phyloP scores from a whole-genome alignment of 257 asterid species.

The Hygrophila difformis region DNA sequence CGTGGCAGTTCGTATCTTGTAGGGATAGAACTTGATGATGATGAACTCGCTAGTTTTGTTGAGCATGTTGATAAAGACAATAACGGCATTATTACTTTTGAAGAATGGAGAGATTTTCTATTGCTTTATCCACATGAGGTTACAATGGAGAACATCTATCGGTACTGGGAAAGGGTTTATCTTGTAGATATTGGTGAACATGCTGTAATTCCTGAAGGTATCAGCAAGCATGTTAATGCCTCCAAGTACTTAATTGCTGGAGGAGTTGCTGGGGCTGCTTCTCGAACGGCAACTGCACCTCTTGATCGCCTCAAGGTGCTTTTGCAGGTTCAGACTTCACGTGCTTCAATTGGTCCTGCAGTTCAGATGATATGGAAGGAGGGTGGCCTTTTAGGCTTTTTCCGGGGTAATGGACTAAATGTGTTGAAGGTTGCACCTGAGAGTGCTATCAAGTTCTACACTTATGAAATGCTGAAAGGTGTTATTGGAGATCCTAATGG shows the following conservation, averaged over 20 bases:
- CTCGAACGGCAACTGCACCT: conserved; percentile 95
- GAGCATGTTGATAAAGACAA: conserved; percentile 95
- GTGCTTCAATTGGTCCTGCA: conserved; percentile 59
- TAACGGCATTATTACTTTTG: conserved; percentile 88
- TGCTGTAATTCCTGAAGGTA: conserved; percentile 89
- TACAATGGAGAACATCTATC: conserved; percentile 86
- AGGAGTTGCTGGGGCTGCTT: conserved; percentile 96
- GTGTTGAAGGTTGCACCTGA: conserved; percentile 97
- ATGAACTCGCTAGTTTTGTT: conserved; percentile 92
- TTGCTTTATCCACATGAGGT: conserved; percentile 94
- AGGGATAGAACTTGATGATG: conserved; percentile 90
- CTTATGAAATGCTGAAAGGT: conserved; percentile 69
- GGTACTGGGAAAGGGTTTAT: conserved; percentile 85
- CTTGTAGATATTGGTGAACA: conserved; percentile 96
- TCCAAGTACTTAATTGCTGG: conserved; percentile 83
- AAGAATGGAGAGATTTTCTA: conserved; percentile 97
- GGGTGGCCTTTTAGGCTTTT: conserved; percentile 62
- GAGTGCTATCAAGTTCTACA: conserved; percentile 91
- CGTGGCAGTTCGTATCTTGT: conserved; percentile 58
- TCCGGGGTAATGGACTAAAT: conserved; percentile 88
- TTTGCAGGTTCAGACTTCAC: conserved; percentile 84
- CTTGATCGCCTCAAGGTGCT: conserved; percentile 87
- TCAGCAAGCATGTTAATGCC: conserved; percentile 81
- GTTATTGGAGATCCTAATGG: conserved; percentile 47
- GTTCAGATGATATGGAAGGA: conserved; percentile 60